Percentiles rank a stretch among this genome's conserved stretches.
Evolutionary conservation across 352 stramenopile genomes (phyloP).

Genomic region (Hyaloperonospora arabidopsidis): DNA sequence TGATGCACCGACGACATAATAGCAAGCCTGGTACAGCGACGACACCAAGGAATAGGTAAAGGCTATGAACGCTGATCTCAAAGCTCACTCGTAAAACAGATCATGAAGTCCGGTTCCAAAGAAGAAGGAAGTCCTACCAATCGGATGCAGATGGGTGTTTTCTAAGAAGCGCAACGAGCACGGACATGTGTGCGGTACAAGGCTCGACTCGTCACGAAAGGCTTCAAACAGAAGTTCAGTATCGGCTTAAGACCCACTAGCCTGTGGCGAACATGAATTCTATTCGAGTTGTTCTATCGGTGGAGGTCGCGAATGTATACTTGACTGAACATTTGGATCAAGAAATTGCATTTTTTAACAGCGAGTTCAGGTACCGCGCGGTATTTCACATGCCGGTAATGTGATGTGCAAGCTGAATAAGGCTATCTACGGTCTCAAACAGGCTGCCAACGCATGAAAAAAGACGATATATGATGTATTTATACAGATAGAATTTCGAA

Average conservation of each 20-base stretch:
- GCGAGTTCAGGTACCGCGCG: neutral
- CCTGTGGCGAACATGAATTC: constrained; percentile 5
- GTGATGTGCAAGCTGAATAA: constrained; percentile 13
- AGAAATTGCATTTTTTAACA: constrained; percentile 8
- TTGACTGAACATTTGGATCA: neutral
- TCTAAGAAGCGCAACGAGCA: no score
- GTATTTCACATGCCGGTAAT: neutral
- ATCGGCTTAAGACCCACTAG: neutral
- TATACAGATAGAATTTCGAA: constrained; percentile 10
- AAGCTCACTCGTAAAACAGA: no score
- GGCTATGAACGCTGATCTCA: neutral
- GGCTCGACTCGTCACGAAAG: neutral
- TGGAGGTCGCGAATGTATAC: neutral
- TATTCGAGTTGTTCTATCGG: neutral
- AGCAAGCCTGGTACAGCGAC: no score
- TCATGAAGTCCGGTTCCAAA: neutral
- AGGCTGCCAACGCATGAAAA: constrained; percentile 20
- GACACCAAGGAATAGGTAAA: neutral
- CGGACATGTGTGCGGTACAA: neutral
- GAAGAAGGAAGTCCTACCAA: neutral
- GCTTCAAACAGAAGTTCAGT: constrained; percentile 9
- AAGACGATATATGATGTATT: constrained; percentile 2
- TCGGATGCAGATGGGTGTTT: no score
- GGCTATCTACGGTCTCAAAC: constrained; percentile 16
- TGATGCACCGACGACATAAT: no score